phyloP scores from a whole-genome alignment of 2,329 filamentous ascomycete species.

The Leptographium flavum region DNA sequence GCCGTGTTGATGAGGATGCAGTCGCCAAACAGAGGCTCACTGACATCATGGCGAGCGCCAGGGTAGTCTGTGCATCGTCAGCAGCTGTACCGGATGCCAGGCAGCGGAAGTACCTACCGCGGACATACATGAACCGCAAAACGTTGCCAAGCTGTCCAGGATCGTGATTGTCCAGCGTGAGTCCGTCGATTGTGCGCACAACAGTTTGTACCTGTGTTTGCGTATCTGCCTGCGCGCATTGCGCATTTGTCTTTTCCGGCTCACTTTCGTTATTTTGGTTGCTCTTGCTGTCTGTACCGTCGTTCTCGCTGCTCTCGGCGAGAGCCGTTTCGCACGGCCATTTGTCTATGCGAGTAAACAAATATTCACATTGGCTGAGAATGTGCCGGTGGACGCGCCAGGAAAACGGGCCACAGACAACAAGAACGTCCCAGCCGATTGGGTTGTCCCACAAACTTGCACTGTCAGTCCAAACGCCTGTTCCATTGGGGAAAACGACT shows the following conservation, averaged over 20 bases:
- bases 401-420: conserved; percentile 1
- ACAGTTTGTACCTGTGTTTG: too few species aligned
- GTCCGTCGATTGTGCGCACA: not conserved
- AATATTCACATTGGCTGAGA: conserved; percentile 5
- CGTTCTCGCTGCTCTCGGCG: too few species aligned
- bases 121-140: conserved; percentile 16
- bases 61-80: conserved; percentile 7
- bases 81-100: too few species aligned
- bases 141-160: conserved; percentile 10
- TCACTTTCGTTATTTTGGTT: too few species aligned
- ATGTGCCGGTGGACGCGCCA: conserved; percentile 8
- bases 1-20: conserved; percentile 12
- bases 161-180: conserved; percentile 10
- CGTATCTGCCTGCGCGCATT: too few species aligned
- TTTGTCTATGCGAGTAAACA: not conserved
- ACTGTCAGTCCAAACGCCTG: not conserved
- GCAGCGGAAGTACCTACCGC: conserved; percentile 7
- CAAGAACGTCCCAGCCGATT: conserved; percentile 4
- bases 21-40: conserved; percentile 9
- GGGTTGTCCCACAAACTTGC: not conserved
- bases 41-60: conserved; percentile 4
- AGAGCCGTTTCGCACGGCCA: not conserved
- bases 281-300: too few species aligned
- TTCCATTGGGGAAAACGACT: not conserved
- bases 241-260: too few species aligned